Evolutionary conservation across 2,329 filamentous ascomycete species (phyloP).

Genomic region (Trichoderma sp.): DNA sequence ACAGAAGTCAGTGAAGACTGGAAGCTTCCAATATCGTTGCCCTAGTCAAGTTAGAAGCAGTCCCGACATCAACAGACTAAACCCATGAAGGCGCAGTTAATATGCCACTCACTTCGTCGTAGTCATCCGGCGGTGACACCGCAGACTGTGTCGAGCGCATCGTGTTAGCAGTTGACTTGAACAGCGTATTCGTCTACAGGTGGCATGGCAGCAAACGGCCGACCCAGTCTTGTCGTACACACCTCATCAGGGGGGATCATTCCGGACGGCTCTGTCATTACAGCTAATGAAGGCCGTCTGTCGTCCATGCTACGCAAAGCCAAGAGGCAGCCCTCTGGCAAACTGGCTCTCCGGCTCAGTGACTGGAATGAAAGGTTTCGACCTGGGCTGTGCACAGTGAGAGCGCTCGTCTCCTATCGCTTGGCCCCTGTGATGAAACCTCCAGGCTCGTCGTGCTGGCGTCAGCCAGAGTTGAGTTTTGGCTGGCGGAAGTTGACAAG

Average conservation of each 20-base stretch:
- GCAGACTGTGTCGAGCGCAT: constrained; percentile 20
- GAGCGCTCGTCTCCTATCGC: background rate
- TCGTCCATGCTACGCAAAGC: constrained; percentile 13
- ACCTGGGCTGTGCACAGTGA: background rate
- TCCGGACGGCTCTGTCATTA: constrained; percentile 27
- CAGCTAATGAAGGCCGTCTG: constrained; percentile 12
- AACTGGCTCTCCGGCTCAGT: constrained; percentile 2
- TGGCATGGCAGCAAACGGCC: background rate
- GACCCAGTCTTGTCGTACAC: constrained; percentile 12
- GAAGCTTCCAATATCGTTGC: constrained; percentile 31
- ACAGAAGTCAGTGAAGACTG: constrained; percentile 38
- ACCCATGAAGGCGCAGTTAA: background rate
- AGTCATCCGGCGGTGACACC: constrained; percentile 36
- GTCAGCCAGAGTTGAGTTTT: background rate
- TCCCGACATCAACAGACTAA: constrained; percentile 25
- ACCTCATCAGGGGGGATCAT: constrained; percentile 28
- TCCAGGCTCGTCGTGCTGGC: constrained; percentile 3
- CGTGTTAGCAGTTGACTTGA: constrained; percentile 16
- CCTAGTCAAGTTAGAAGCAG: constrained; percentile 37
- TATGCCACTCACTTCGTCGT: constrained; percentile 33
- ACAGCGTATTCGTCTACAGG: background rate
- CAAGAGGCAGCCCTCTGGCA: constrained; percentile 15
- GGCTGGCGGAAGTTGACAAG: constrained; percentile 6
- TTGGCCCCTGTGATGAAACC: background rate
- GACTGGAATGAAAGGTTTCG: background rate